Conservation (phyloP, 2,329 filamentous ascomycete genomes). For the Calonectria honghensis region DNA sequence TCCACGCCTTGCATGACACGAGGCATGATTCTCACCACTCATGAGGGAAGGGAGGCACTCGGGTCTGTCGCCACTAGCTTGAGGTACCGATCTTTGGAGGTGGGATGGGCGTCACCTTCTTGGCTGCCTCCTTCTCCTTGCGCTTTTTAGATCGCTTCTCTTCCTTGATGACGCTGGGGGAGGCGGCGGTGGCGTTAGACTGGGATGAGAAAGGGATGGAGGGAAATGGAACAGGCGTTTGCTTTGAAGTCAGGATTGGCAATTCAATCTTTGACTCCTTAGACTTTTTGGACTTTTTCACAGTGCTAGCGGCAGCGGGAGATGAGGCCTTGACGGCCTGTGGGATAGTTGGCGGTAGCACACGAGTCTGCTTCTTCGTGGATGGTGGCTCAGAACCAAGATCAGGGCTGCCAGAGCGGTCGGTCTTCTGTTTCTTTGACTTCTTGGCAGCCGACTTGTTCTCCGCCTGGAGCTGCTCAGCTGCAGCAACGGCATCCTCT, state of each 20-base stretch:
- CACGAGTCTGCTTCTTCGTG: slow-evolving; percentile 58
- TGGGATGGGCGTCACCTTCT: slow-evolving; percentile 55
- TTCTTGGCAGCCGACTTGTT: slow-evolving; percentile 62
- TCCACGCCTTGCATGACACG: neutral
- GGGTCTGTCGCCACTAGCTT: slow-evolving; percentile 46
- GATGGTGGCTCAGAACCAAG: slow-evolving; percentile 57
- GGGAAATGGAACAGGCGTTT: slow-evolving; percentile 60
- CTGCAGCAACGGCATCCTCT: slow-evolving; percentile 61
- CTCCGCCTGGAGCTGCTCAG: slow-evolving; percentile 61
- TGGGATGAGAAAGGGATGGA: slow-evolving; percentile 58
- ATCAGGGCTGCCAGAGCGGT: slow-evolving; percentile 58
- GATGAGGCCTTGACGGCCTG: slow-evolving; percentile 44
- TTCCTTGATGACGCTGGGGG: slow-evolving; percentile 51
- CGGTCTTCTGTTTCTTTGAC: slow-evolving; percentile 64
- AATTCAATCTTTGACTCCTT: slow-evolving; percentile 51
- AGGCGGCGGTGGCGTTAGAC: slow-evolving; percentile 49
- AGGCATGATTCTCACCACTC: slow-evolving; percentile 10
- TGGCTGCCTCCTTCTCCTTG: slow-evolving; percentile 54
- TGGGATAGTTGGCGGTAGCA: slow-evolving; percentile 58
- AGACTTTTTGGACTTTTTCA: slow-evolving; percentile 52
- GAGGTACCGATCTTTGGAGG: slow-evolving; percentile 48
- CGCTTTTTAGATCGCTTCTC: slow-evolving; percentile 58
- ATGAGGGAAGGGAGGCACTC: slow-evolving; percentile 25
- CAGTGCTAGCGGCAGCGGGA: neutral
- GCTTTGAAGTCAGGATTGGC: slow-evolving; percentile 44